Conservation (phyloP, 1,284 basidiomycete genomes). For the Trichosporon faecale region DNA sequence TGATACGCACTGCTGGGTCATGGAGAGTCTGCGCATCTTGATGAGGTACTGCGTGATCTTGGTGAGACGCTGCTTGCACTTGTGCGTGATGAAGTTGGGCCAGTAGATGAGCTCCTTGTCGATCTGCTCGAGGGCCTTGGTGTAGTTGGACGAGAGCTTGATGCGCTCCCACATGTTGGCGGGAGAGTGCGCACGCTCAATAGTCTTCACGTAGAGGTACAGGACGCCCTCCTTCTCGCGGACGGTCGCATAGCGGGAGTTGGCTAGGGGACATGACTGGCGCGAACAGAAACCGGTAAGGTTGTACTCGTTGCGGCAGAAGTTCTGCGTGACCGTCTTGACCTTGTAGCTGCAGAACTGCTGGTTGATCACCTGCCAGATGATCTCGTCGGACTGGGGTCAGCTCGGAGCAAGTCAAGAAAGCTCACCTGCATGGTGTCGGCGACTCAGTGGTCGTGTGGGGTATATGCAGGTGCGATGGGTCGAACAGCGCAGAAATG, state of each 20-base stretch:
- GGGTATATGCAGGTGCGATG: not conserved
- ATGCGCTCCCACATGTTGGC: constrained; percentile 97
- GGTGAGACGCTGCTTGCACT: constrained; percentile 97
- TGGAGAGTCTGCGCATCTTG: constrained; percentile 87
- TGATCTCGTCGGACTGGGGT: constrained; percentile 84
- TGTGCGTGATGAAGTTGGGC: constrained; percentile 96
- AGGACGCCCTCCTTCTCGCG: constrained; percentile 88
- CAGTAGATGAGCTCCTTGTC: constrained; percentile 94
- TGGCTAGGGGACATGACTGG: constrained; percentile 94
- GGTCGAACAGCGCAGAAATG: constrained; percentile 4
- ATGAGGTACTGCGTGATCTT: constrained; percentile 99
- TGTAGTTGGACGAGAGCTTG: constrained; percentile 89
- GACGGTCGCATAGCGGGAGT: constrained; percentile 95
- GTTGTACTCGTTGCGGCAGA: constrained; percentile 98
- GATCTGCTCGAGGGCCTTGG: constrained; percentile 93
- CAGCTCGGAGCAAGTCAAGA: constrained; percentile 12
- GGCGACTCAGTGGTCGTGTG: not conserved
- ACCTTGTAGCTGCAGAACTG: constrained; percentile 96
- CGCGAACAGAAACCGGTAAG: constrained; percentile 95
- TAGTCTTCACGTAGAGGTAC: constrained; percentile 97
- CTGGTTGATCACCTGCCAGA: constrained; percentile 89
- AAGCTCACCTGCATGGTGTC: constrained; percentile 46
- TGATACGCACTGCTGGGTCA: constrained; percentile 75
- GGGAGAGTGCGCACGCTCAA: constrained; percentile 93
- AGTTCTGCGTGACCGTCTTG: constrained; percentile 92